Evolutionary conservation across 345 rosid species (phyloP).

Genomic region (Moringa oleifera): DNA sequence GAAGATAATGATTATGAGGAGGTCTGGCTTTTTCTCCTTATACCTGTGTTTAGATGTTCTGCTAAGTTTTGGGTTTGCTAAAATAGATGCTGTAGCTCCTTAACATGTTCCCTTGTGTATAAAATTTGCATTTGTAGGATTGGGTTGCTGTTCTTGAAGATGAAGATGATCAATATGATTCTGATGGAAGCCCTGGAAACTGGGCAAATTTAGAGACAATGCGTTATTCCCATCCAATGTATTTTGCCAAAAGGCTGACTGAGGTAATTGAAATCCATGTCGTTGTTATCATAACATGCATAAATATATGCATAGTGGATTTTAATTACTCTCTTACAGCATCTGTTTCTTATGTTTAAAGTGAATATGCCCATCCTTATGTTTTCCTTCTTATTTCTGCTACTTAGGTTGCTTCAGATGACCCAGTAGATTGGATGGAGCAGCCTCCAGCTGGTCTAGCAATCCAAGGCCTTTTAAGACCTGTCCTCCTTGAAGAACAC

Average conservation of each 20-base stretch:
- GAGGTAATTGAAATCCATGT: constrained; percentile 35
- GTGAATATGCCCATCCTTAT: background rate
- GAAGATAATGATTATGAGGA: constrained; percentile 48
- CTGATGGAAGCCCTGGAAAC: constrained; percentile 65
- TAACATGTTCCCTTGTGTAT: constrained; percentile 10
- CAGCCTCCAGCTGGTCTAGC: constrained; percentile 83
- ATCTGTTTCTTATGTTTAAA: background rate
- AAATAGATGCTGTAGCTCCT: constrained; percentile 2
- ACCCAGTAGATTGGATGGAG: constrained; percentile 83
- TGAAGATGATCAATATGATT: constrained; percentile 49
- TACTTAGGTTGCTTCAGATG: constrained; percentile 69
- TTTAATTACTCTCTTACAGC: background rate
- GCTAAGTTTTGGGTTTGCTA: constrained; percentile 9
- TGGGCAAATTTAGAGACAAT: constrained; percentile 90
- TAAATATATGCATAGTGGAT: too few relatives aligned
- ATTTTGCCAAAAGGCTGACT: constrained; percentile 74
- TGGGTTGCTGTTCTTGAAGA: constrained; percentile 67
- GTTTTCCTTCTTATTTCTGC: constrained; percentile 13
- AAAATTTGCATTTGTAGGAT: constrained; percentile 40
- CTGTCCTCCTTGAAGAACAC: constrained; percentile 66
- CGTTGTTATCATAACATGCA: too few relatives aligned
- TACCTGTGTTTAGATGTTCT: constrained; percentile 8
- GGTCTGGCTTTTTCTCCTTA: constrained; percentile 25
- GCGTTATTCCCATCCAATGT: constrained; percentile 93
- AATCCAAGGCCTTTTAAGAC: constrained; percentile 79